Evolutionary conservation across 306 rosid genomes (phyloP).

Genomic region (Abrus pulchellus): DNA sequence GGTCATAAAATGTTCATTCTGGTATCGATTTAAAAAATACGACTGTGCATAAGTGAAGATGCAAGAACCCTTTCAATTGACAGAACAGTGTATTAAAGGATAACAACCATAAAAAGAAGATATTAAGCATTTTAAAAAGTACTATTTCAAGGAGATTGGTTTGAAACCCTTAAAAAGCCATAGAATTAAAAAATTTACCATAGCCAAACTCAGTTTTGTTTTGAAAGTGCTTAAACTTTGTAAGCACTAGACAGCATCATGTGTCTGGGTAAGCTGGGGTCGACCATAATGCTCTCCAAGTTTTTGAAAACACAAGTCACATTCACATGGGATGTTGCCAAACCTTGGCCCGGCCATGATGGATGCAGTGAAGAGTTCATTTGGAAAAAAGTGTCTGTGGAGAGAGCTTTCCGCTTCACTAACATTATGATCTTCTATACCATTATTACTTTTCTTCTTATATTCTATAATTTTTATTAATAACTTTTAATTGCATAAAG

Average conservation of each 20-base stretch:
- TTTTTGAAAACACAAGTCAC: slow-evolving; percentile 49
- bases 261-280: slow-evolving; percentile 49
- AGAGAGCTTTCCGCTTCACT: slow-evolving; percentile 32
- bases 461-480: background rate
- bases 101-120: too few relatives aligned
- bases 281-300: slow-evolving; percentile 38
- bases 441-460: background rate
- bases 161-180: slow-evolving; percentile 27
- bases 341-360: slow-evolving; percentile 51
- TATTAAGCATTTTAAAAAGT: too few relatives aligned
- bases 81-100: too few relatives aligned
- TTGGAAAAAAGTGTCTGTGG: slow-evolving; percentile 17
- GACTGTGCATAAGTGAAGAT: too few relatives aligned
- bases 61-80: too few relatives aligned
- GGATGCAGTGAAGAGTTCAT: background rate
- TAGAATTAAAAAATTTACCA: background rate
- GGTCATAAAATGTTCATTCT: too few relatives aligned
- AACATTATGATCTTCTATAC: background rate
- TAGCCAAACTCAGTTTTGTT: background rate
- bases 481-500: slow-evolving; percentile 1
- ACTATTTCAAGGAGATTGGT: background rate
- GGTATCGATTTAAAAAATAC: too few relatives aligned
- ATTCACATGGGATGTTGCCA: slow-evolving; percentile 54
- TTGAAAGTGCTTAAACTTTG: slow-evolving; percentile 33
- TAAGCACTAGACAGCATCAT: slow-evolving; percentile 52